Evolutionary conservation across 768 basidiomycete species (phyloP), one percentile per base, ranked within the genome.

Genomic region (Mycena filopes): DNA sequence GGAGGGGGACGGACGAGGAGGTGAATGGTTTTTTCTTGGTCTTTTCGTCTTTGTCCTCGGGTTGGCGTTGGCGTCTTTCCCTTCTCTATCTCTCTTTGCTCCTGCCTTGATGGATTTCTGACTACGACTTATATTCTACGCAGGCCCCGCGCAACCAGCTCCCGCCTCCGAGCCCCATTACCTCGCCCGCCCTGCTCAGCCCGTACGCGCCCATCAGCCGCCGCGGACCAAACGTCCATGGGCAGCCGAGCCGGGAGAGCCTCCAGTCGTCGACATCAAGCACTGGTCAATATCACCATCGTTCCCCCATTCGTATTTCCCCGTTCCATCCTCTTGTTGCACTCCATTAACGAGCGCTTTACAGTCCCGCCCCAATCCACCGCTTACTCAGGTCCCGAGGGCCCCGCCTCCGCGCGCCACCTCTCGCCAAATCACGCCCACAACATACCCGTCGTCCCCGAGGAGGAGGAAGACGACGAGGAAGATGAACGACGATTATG

Each of bases 221-320:
- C 62, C 48, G 8, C 48, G 16, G 31, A 50, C 12, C 26, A 59
- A n/a, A 60, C 36, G 29, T 55, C n/a, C 59, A 46, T 13, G 1
- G 20, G 3, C 59, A 46, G n/a, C 48, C 45, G 9, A 66, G 58
- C 25, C 65, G 50, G 48, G 47, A 66, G 42, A 60, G 54, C 40
- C 40, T 65, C 18, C 50, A 50, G 9, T 65, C 65, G 38, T 51
- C 55, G 38, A 66, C 55, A 38, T 47, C 49, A 36, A 62, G 55
- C 46, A 61, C 60, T 1, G 60, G 57, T 65, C 25, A 59, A 59
- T 25, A 65, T 65, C 21, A 64, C 63, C 0, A 64, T 64, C n/a
- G 55, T 50, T 1, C 63, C 63, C 59, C 59, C 8, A 49, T 60
- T 13, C 20, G 59, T 29, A 3, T 16, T 15, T 36, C 16, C 16